Evolutionary conservation across 1,139 yeast species (phyloP).

Genomic region (Taiozyma onychis): DNA sequence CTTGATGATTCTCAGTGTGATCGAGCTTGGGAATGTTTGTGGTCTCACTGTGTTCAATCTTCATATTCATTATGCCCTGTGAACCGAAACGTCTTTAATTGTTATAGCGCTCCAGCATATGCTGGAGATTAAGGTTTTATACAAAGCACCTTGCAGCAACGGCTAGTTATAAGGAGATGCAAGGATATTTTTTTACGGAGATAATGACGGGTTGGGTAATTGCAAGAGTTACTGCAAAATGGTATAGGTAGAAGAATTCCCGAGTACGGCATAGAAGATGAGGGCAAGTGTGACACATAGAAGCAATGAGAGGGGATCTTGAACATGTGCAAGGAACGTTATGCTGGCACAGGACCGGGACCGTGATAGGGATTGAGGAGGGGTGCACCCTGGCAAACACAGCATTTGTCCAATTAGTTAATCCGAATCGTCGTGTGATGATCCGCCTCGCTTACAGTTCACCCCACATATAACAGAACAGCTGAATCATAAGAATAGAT

Average conservation of each 20-base stretch:
- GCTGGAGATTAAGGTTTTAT: background rate
- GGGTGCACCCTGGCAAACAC: too few species aligned
- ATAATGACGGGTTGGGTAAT: background rate
- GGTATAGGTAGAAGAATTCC: background rate
- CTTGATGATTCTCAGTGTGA: background rate
- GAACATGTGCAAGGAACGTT: too few species aligned
- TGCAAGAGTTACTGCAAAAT: background rate
- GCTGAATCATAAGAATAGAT: too few species aligned
- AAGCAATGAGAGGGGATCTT: background rate
- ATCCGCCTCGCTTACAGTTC: too few species aligned
- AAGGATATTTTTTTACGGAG: background rate
- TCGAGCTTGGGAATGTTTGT: background rate
- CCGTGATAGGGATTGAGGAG: background rate
- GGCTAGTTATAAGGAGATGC: too few species aligned
- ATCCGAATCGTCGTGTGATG: too few species aligned
- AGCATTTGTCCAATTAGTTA: too few species aligned
- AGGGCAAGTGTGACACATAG: background rate
- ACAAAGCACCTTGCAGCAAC: background rate
- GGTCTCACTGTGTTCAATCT: too few species aligned
- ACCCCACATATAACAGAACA: too few species aligned
- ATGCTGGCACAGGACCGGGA: background rate
- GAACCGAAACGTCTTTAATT: background rate
- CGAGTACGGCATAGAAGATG: background rate
- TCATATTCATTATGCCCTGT: background rate
- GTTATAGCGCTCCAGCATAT: too few species aligned